Evolutionary conservation across 495 filamentous ascomycete species (phyloP), one percentile per base, ranked within the genome.

Genomic region (Annulohypoxylon stygium): DNA sequence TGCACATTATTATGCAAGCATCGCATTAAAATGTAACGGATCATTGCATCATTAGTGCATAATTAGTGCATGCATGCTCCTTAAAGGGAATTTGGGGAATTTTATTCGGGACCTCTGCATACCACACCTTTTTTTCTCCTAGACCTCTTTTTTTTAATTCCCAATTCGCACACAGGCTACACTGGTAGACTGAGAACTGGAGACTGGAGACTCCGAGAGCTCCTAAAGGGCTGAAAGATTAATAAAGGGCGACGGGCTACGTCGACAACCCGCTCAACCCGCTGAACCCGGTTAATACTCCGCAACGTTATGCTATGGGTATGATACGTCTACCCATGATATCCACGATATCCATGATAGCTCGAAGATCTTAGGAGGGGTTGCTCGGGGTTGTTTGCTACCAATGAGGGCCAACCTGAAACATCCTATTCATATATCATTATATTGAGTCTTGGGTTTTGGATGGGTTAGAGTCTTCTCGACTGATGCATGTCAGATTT

Each of bases 401-500:
- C 30, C 25, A 63, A 63, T 72, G 58, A 48, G 51, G 43, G 16
- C 43, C 25, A 10, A 67, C 64, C 59, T 73, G 70, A 73, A 73
- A 73, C 70, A 59, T 71, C 43, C 54, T 51, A 54, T 61, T 65
- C 55, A 67, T 67, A 20, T 63, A 64, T 25, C 12, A 47, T 63
- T 55, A 72, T 67, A 67, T 73, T 58, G 45, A 50, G n/a, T 37
- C 64, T 39, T 73, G 70, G 69, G 45, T 45, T 65, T 47, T 7
- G 18, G 20, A 34, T 23, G 20, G 20, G 5, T 30, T 30, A 30
- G 3, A 30, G 48, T 26, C 48, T 67, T 5, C 7, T 51, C 7
- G 16, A 61, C 18, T 50, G 59, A 62, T 30, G 67, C 67, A 64
- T 69, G 58, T 61, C 25, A 60, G 30, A 65, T 50, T 61, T 36